Evolutionary conservation across 352 stramenopile genomes (phyloP), one percentile per base, ranked within the genome.

Genomic region (Phytophthora palmivora): DNA sequence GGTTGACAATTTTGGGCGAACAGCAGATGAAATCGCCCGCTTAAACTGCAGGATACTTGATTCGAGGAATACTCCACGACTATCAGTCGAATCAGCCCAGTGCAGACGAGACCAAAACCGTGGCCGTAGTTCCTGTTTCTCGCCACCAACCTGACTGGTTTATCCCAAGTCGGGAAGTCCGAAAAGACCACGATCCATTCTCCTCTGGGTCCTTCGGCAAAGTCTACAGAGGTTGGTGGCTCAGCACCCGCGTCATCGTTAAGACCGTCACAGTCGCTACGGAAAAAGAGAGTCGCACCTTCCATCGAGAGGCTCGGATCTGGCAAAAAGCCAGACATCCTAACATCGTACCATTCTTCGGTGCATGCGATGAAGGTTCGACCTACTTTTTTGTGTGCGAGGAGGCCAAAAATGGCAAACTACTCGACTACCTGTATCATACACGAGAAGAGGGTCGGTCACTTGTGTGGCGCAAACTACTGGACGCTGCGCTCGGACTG

Each of bases 341-440:
- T 0, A 61, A 70, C 24, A 63, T 70, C 28, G 61, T 70, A 0
- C 53, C 47, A 3, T 62, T 70, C 24, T 70, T 64, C 48, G 61
- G 61, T 6, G 61, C 61, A 11, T 64, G 53, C 22, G 52, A 70
- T 10, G 61, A 70, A 37, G 43, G 38, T 16, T 55, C 58, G 24
- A 53, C 59, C n/a, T 62, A 50, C 39, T 64, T 54, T 28, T 70
- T 70, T n/a, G 61, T 70, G 30, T 70, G 52, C 42, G 53, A 70
- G 53, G 47, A 70, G 32, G 60, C 52, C 6, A 54, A 51, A 18
- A 65, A 70, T 10, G 62, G 49, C 18, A 63, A 53, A 8, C 39
- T 69, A n/a, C 26, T 58, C 8, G 46, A 63, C 30, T 69, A 59
- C 18, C 15, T 69, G 8, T 68, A 54, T 18, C 44, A 58, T 5